Percentiles rank a stretch among this genome's conserved stretches.
Evolutionary conservation across 768 basidiomycete genomes (phyloP).

Genomic region (Suillus fuscotomentosus): DNA sequence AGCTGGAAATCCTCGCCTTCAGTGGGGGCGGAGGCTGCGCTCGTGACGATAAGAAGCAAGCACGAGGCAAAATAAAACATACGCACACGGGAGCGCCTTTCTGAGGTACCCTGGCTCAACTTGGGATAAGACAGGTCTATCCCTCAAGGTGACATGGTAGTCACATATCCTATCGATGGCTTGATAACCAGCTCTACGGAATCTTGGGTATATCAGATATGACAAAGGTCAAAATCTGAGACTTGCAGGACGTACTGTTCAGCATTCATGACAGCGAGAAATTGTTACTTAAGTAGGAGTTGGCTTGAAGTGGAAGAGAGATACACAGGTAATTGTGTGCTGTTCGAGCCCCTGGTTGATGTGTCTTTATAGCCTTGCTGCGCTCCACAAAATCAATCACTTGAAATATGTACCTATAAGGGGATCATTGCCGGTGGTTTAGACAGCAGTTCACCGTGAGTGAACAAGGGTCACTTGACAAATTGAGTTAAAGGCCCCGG

Average conservation of each 20-base stretch:
- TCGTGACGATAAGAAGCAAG: neutral
- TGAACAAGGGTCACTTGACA: neutral
- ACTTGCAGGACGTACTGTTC: constrained; percentile 36
- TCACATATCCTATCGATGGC: constrained; percentile 91
- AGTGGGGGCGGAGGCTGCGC: constrained; percentile 54
- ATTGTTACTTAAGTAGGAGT: neutral
- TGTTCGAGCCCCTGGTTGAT: neutral
- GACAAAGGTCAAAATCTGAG: neutral
- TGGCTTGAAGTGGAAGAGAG: neutral
- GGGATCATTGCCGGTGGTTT: too few species aligned
- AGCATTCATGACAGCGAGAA: constrained; percentile 39
- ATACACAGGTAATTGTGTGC: neutral
- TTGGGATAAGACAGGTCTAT: constrained; percentile 61
- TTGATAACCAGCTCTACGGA: constrained; percentile 82
- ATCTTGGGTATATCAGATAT: constrained; percentile 41
- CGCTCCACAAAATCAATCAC: neutral
- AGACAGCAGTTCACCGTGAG: neutral
- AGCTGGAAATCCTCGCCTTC: constrained; percentile 69
- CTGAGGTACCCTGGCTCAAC: constrained; percentile 88
- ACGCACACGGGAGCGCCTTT: constrained; percentile 60
- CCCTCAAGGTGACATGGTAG: constrained; percentile 70
- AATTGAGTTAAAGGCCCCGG: neutral
- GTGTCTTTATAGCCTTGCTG: neutral
- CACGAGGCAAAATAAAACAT: neutral
- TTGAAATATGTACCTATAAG: neutral